phyloP scores from a whole-genome alignment of 345 rosid genomes.

The Corchorus capsularis region DNA sequence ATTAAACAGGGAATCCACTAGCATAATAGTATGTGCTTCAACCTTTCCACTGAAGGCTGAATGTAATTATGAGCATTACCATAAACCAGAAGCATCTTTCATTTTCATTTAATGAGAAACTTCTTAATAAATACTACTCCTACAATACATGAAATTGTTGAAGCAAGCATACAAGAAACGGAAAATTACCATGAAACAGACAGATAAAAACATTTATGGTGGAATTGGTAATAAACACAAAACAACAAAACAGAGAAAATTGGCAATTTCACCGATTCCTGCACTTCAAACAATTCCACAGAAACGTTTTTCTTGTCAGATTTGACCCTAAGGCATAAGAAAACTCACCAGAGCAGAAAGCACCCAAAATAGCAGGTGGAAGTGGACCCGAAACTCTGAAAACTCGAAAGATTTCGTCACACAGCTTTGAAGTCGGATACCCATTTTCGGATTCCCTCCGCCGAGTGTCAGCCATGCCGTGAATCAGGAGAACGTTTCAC shows the following conservation, averaged over 20 bases:
- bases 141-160: background rate
- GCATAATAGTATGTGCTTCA: background rate
- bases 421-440: background rate
- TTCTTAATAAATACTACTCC: background rate
- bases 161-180: conserved; percentile 1
- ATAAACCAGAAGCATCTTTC: conserved; percentile 1
- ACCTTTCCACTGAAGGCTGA: background rate
- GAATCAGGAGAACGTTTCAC: background rate
- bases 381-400: background rate
- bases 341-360: conserved; percentile 4
- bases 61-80: background rate
- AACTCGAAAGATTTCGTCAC: background rate
- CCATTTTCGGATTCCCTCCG: background rate
- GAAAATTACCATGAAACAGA: background rate
- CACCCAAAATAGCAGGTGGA: background rate
- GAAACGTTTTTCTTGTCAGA: background rate
- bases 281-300: background rate
- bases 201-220: too few species aligned
- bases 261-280: background rate
- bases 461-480: background rate
- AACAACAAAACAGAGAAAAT: background rate
- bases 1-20: background rate
- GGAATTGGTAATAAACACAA: background rate
- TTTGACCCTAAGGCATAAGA: background rate
- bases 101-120: background rate